Evolutionary conservation across 257 asterid genomes (phyloP).

Genomic region (Euphrasia confusa): DNA sequence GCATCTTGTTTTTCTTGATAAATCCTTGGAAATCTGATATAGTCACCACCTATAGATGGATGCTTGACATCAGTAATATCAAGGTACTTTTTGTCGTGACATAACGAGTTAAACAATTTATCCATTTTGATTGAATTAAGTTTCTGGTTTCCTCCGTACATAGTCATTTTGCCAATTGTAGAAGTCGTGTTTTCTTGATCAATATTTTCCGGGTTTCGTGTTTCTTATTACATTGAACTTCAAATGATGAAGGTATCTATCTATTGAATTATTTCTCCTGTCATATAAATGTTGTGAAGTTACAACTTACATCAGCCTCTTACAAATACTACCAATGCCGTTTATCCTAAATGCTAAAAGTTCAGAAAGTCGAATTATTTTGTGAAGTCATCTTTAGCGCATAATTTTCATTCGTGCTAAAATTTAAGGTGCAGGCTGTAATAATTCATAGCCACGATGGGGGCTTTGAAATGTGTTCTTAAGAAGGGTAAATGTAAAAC

Average conservation of each 20-base stretch:
- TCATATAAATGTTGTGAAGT: neutral
- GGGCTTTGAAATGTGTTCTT: too few relatives aligned
- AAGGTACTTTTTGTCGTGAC: constrained; percentile 18
- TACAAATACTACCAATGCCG: neutral
- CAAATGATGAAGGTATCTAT: neutral
- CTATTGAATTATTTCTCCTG: neutral
- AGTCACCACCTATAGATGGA: neutral
- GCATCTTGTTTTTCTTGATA: neutral
- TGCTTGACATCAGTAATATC: neutral
- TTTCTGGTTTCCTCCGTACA: neutral
- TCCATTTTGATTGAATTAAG: neutral
- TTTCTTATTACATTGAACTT: constrained; percentile 5
- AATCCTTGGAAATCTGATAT: constrained; percentile 11
- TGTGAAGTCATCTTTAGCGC: too few relatives aligned
- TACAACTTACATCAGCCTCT: too few relatives aligned
- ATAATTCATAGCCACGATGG: too few relatives aligned
- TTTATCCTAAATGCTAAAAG: neutral
- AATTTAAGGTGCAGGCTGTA: too few relatives aligned
- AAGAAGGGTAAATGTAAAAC: too few relatives aligned
- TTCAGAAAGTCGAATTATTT: neutral
- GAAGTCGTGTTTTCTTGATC: neutral
- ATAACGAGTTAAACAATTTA: neutral
- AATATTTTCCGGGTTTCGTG: neutral
- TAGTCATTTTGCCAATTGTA: constrained; percentile 2
- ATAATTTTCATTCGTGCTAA: too few relatives aligned